These are phyloP conservation scores for Mrakia gelida DNA, from an alignment of 768 basidiomycete genomes.

Conservation along the genomic window DNA sequence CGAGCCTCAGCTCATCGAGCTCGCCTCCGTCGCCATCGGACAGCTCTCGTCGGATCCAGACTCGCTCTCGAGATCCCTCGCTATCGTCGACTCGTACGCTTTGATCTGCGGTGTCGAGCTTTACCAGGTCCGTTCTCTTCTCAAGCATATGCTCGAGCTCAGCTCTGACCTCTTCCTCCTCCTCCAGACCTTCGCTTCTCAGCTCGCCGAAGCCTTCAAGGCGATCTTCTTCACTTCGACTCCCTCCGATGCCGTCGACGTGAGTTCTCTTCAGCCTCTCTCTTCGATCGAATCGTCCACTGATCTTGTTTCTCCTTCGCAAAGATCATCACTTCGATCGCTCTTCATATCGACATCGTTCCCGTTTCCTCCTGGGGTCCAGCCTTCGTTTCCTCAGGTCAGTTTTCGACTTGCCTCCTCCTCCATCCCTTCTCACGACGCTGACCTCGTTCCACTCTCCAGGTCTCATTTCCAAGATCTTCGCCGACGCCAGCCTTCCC, in stretches of 20 bases:
- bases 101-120: conserved; percentile 24
- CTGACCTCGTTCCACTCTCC: too few relatives aligned
- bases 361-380: conserved; percentile 17
- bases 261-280: background rate
- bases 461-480: conserved; percentile 16
- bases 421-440: too few relatives aligned
- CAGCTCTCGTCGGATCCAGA: conserved; percentile 24
- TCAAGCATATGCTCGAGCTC: too few relatives aligned
- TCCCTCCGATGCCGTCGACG: conserved; percentile 16
- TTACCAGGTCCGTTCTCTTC: background rate
- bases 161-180: too few relatives aligned
- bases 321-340: conserved; percentile 10
- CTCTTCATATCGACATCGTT: conserved; percentile 19
- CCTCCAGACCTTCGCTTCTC: conserved; percentile 9
- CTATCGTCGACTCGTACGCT: conserved; percentile 30
- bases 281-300: background rate
- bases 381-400: conserved; percentile 3
- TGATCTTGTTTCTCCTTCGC: background rate
- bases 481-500: conserved; percentile 2
- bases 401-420: too few relatives aligned
- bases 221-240: conserved; percentile 13
- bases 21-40: conserved; percentile 21
- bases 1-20: conserved; percentile 13
- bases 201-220: conserved; percentile 18
- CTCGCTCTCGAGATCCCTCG: background rate